Conservation (phyloP, 371 early-diverging fungal species). For the Mortierella polycephala region DNA sequence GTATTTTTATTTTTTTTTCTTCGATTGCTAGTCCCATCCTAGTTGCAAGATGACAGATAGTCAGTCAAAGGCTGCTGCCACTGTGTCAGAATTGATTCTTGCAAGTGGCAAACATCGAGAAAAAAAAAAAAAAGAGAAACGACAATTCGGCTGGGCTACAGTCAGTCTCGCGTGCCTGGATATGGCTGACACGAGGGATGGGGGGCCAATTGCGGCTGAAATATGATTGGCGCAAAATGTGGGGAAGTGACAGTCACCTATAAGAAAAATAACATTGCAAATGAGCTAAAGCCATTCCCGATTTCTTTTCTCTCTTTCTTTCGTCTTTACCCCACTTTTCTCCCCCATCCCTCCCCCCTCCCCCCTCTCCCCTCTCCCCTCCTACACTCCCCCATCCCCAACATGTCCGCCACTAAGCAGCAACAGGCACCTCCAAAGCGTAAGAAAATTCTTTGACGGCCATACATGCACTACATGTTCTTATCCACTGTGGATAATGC, state of each 20-base stretch:
- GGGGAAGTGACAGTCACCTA: conserved; percentile 28
- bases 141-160: not conserved
- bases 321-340: not conserved
- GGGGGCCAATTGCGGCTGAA: not conserved
- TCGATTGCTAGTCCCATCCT: too few relatives aligned
- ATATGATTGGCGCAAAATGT: conserved; percentile 26
- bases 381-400: not conserved
- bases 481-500: not conserved
- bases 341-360: not conserved
- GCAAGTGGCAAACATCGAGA: not conserved
- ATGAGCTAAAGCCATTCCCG: not conserved
- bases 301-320: conserved; percentile 6
- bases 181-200: not conserved
- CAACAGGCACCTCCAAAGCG: conserved; percentile 41
- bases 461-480: not conserved
- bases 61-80: too few relatives aligned
- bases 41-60: too few relatives aligned
- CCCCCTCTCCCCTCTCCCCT: conserved; percentile 1
- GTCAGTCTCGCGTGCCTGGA: not conserved
- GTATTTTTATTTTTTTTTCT: too few relatives aligned
- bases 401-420: conserved; percentile 33
- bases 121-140: not conserved
- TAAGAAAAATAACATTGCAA: not conserved
- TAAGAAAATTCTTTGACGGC: conserved; percentile 11
- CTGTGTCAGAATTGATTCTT: not conserved